phyloP scores from a whole-genome alignment of 306 rosid genomes.

The Prunus persica region DNA sequence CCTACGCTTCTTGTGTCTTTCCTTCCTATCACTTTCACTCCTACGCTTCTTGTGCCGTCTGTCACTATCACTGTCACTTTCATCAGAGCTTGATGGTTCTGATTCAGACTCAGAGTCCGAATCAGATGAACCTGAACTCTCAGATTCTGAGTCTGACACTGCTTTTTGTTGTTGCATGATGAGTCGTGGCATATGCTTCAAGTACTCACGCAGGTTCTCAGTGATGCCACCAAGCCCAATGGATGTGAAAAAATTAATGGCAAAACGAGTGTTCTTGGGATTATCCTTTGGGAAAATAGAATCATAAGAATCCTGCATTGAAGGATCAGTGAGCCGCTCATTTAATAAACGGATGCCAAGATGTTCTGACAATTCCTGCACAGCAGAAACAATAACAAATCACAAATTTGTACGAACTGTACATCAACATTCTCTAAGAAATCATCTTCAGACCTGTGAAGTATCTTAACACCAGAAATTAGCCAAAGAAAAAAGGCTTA shows the following conservation, averaged over 20 bases:
- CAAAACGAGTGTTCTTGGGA: conserved; percentile 87
- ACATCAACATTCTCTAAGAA: neutral
- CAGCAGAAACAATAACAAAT: conserved; percentile 27
- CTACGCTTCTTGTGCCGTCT: conserved; percentile 38
- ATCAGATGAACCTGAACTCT: conserved; percentile 53
- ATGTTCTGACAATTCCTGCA: conserved; percentile 89
- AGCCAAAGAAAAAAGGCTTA: no score
- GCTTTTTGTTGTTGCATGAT: conserved; percentile 84
- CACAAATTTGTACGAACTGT: neutral
- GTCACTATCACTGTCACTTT: conserved; percentile 38
- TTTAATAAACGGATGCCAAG: conserved; percentile 66
- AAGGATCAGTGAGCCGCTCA: conserved; percentile 59
- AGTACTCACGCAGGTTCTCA: conserved; percentile 77
- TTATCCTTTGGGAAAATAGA: conserved; percentile 78
- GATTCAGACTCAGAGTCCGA: conserved; percentile 44
- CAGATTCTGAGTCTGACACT: conserved; percentile 48
- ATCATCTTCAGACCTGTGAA: neutral
- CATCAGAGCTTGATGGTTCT: conserved; percentile 52
- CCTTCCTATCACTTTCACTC: conserved; percentile 32
- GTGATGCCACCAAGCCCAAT: conserved; percentile 96
- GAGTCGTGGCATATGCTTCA: conserved; percentile 90
- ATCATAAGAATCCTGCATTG: conserved; percentile 69
- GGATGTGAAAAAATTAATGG: conserved; percentile 90
- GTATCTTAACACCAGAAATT: neutral
- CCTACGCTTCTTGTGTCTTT: conserved; percentile 51